Conservation (phyloP, 768 basidiomycete genomes). For the Pleurotus ostreatus region DNA sequence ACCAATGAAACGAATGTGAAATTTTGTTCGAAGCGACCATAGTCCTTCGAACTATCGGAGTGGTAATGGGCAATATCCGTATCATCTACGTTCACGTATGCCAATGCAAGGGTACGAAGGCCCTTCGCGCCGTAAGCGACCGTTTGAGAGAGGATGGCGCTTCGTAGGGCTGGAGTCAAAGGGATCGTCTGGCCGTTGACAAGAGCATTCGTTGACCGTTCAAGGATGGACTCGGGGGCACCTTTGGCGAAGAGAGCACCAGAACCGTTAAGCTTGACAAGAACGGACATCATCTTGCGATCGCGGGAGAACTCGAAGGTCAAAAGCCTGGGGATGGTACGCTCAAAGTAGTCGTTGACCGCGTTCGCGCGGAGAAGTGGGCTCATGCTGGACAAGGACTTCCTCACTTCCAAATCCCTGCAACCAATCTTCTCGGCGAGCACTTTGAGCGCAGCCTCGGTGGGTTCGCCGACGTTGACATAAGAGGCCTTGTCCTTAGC, state of each 20-base stretch:
- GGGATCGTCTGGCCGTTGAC: conserved; percentile 62
- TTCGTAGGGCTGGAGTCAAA: conserved; percentile 58
- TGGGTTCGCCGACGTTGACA: conserved; percentile 89
- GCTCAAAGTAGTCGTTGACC: conserved; percentile 81
- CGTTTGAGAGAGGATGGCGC: conserved; percentile 59
- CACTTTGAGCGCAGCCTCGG: conserved; percentile 94
- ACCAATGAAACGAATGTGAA: conserved; percentile 94
- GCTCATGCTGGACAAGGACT: conserved; percentile 54
- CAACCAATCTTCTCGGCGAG: conserved; percentile 92
- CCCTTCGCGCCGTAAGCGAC: conserved; percentile 75
- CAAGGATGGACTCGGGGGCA: conserved; percentile 92
- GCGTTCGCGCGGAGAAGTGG: conserved; percentile 69
- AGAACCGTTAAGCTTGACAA: conserved; percentile 62
- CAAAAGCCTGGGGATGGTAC: conserved; percentile 69
- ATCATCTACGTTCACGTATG: conserved; percentile 77
- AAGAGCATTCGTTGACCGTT: conserved; percentile 75
- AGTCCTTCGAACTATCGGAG: conserved; percentile 75
- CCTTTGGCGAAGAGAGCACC: conserved; percentile 94
- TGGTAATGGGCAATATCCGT: conserved; percentile 78
- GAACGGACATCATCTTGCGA: conserved; percentile 99
- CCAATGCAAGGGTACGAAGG: conserved; percentile 88
- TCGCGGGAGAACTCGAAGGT: conserved; percentile 99
- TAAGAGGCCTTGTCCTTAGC: conserved; percentile 75
- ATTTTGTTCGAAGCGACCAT: conserved; percentile 85
- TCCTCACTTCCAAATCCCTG: conserved; percentile 50